Conservation (phyloP, 140 eudicot species). For the Flaveria floridana region DNA sequence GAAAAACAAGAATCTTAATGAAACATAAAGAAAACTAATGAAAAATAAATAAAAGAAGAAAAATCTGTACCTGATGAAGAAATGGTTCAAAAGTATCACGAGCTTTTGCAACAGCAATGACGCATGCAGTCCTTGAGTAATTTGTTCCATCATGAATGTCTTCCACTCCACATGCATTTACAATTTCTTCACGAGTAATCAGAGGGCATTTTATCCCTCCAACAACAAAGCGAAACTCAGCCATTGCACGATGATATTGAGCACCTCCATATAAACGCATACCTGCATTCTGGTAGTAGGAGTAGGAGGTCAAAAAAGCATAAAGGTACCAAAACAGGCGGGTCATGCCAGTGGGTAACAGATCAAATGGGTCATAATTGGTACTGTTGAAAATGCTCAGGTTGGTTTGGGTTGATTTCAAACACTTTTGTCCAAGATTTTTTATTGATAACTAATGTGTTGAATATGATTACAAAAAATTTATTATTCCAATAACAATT, state of each 20-base stretch:
- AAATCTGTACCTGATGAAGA: constrained; percentile 74
- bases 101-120: constrained; percentile 95
- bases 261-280: constrained; percentile 99
- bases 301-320: constrained; percentile 1
- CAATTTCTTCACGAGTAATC: constrained; percentile 95
- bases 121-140: constrained; percentile 98
- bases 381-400: neutral
- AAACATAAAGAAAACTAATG: neutral
- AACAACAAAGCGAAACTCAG: constrained; percentile 95
- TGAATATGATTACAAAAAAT: neutral
- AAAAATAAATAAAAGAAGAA: neutral
- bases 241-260: constrained; percentile 99
- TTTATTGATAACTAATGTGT: neutral
- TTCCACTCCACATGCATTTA: constrained; percentile 99
- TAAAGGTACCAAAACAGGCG: neutral
- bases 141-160: constrained; percentile 99
- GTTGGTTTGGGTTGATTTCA: neutral
- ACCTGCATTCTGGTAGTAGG: constrained; percentile 66
- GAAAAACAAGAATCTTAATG: constrained; percentile 20
- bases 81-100: constrained; percentile 96
- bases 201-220: constrained; percentile 98
- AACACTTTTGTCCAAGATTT: neutral
- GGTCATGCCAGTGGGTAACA: neutral
- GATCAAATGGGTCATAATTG: neutral
- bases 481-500: neutral